Evolutionary conservation across 2,329 filamentous ascomycete species (phyloP), one percentile per base, ranked within the genome.

Genomic region (Paraphoma chrysanthemicola): DNA sequence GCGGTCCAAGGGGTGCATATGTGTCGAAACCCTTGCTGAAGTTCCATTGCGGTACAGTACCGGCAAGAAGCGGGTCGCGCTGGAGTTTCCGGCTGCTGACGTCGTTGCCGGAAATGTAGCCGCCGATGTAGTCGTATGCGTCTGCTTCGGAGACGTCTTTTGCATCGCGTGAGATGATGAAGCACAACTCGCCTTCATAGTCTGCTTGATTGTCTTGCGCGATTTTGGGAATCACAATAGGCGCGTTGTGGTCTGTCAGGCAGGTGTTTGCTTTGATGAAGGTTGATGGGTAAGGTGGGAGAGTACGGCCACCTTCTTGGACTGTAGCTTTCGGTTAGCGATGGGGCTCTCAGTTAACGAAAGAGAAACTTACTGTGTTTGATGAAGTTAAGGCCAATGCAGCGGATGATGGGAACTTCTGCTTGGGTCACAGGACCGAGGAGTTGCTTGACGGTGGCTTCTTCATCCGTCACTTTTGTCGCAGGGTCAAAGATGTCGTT

Each of bases 381-480:
- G 39, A 80, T 80, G 62, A 87, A 88, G 63, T 88, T 88, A 29
- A 88, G 66, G 0, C 86, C 86, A 11, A 87, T 81, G 60, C 86
- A 88, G 17, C 85, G 74, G 3, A 88, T 65, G 43, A 86, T 85
- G 0, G 84, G 82, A 0, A 87, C 82, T 48, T 87, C 83, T 2
- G 73, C 70, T 9, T 69, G 72, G 0, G 80, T 77, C 31, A 88
- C 68, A 0, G 85, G 85, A 0, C 83, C 82, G 0, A 88, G 77
- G 0, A 88, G 68, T 49, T 74, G 76, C 64, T 85, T 82, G 6
- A 88, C 85, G 0, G 78, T 80, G 2, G 81, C 84, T 9, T 83
- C 70, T 62, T 87, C 82, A 30, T 86, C 81, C 0, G 83, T 85
- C 1, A 86, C 80, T 14, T 70, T 73, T 0, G 84, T 86, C 2